phyloP scores from a whole-genome alignment of 495 filamentous ascomycete genomes.

The Aspergillus sclerotioniger region DNA sequence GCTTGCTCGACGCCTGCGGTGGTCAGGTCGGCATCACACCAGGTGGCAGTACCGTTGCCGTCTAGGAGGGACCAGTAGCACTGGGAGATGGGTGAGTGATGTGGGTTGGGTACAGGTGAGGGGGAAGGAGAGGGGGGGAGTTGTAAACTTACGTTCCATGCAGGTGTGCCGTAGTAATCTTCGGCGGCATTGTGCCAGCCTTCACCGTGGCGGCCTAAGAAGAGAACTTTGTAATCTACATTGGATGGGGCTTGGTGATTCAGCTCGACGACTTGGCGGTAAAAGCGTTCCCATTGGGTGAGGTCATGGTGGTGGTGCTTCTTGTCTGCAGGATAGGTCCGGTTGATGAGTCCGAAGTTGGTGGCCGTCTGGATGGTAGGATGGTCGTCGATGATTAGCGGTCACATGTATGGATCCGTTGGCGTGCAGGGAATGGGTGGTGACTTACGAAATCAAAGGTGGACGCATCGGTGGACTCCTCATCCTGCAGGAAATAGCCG shows the following conservation, averaged over 20 bases:
- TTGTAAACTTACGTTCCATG: conserved; percentile 58
- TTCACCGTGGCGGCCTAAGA: conserved; percentile 68
- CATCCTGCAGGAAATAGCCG: conserved; percentile 72
- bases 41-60: conserved; percentile 63
- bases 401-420: not conserved
- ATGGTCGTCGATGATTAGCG: conserved; percentile 2
- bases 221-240: conserved; percentile 66
- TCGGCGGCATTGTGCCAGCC: conserved; percentile 68
- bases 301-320: conserved; percentile 30
- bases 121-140: not conserved
- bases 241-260: conserved; percentile 47
- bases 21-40: conserved; percentile 71
- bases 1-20: conserved; percentile 60
- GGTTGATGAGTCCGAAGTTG: conserved; percentile 67
- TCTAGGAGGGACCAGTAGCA: conserved; percentile 72
- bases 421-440: not conserved
- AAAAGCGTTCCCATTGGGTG: conserved; percentile 69
- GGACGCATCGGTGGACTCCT: conserved; percentile 56
- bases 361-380: conserved; percentile 43
- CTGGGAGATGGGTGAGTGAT: conserved; percentile 27
- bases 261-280: conserved; percentile 51
- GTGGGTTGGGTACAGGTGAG: not conserved
- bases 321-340: conserved; percentile 51
- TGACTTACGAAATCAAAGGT: conserved; percentile 65
- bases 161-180: conserved; percentile 61